Evolutionary conservation across 352 stramenopile genomes (phyloP).

Genomic region (Globisporangium splendens): DNA sequence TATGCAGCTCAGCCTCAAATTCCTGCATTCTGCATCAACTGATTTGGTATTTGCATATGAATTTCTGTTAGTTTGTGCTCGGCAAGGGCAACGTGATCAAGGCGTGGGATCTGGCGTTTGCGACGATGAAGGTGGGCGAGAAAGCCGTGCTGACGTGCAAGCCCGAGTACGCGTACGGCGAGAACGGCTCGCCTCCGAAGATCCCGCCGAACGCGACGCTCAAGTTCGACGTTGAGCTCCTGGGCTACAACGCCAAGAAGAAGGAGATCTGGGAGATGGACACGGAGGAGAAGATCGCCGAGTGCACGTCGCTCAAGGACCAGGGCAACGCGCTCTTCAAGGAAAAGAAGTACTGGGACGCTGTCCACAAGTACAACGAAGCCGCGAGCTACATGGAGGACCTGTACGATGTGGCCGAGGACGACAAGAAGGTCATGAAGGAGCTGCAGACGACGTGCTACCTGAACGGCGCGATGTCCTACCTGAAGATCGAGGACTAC

Average conservation of each 20-base stretch:
- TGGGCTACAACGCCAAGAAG: slow-evolving; percentile 93
- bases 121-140: slow-evolving; percentile 95
- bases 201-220: slow-evolving; percentile 93
- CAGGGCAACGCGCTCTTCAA: slow-evolving; percentile 93
- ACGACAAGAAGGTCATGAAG: slow-evolving; percentile 85
- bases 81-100: slow-evolving; percentile 90
- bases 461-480: slow-evolving; percentile 94
- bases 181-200: slow-evolving; percentile 87
- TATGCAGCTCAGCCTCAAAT: too few relatives aligned
- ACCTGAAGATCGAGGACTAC: slow-evolving; percentile 91
- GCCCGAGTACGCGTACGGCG: slow-evolving; percentile 93
- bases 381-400: slow-evolving; percentile 83
- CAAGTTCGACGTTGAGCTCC: slow-evolving; percentile 95
- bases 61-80: slow-evolving; percentile 61
- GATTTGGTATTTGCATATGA: too few relatives aligned
- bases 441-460: slow-evolving; percentile 87
- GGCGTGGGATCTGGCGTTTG: slow-evolving; percentile 85
- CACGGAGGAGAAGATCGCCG: slow-evolving; percentile 75
- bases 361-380: slow-evolving; percentile 82
- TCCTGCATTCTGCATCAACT: too few relatives aligned
- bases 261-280: slow-evolving; percentile 95
- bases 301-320: slow-evolving; percentile 87
- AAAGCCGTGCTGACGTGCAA: slow-evolving; percentile 92
- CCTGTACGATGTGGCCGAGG: slow-evolving; percentile 82
- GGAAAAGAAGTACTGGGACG: slow-evolving; percentile 80